Percentiles rank a stretch among this genome's conserved stretches.
phyloP scores from a whole-genome alignment of 768 basidiomycete species.

The Mycena amicta region DNA sequence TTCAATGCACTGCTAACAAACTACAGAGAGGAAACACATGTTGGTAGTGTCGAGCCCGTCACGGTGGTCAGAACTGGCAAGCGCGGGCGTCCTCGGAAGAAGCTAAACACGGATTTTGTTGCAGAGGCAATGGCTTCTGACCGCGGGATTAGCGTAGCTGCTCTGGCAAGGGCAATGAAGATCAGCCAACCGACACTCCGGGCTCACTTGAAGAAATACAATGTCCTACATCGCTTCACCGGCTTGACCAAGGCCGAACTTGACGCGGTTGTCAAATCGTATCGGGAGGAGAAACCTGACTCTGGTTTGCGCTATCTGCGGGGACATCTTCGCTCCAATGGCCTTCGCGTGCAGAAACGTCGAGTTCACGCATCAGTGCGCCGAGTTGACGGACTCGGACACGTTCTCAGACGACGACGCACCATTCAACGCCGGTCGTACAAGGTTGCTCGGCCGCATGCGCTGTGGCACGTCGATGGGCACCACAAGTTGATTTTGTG shows the following conservation, averaged over 20 bases:
- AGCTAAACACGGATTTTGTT: neutral
- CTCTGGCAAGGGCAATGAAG: neutral
- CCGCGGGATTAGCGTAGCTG: neutral
- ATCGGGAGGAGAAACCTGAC: conserved; percentile 15
- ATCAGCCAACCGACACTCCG: neutral
- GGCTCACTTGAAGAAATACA: neutral
- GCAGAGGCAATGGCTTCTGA: neutral
- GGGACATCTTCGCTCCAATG: conserved; percentile 24
- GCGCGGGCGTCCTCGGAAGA: neutral
- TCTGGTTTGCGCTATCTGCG: conserved; percentile 28
- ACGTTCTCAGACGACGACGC: neutral
- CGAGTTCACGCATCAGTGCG: conserved; percentile 18
- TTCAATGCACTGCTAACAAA: too few relatives aligned
- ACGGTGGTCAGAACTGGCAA: neutral
- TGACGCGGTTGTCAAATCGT: conserved; percentile 11
- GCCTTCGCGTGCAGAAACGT: conserved; percentile 22
- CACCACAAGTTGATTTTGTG: conserved; percentile 33
- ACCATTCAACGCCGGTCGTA: conserved; percentile 15
- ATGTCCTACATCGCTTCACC: conserved; percentile 7
- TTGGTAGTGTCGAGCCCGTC: neutral
- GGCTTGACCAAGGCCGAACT: conserved; percentile 12
- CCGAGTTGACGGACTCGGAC: conserved; percentile 21
- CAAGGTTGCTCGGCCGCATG: conserved; percentile 19
- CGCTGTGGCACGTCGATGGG: conserved; percentile 29
- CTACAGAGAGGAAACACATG: too few relatives aligned